A percentile compares a stretch with the other conserved stretches of the same genome.
These are phyloP conservation scores for Pyricularia grisea DNA, from an alignment of 2,329 filamentous ascomycete species.

Conservation along the genomic window DNA sequence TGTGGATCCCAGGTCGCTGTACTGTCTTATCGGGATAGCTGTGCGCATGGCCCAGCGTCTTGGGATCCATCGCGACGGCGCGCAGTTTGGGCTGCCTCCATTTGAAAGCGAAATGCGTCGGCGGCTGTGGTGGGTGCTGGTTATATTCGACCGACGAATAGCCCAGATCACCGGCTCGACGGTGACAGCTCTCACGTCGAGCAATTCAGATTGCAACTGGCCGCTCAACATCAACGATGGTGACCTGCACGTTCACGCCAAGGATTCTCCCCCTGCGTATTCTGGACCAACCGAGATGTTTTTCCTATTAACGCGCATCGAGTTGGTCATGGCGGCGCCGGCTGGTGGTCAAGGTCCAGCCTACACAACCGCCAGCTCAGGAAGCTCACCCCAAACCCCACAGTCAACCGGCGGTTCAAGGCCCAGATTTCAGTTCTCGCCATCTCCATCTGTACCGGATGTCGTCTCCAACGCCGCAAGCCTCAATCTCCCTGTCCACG, in stretches of 20 bases:
- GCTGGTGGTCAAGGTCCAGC: constrained; percentile 7
- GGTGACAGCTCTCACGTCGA: constrained; percentile 43
- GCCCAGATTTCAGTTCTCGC: constrained; percentile 21
- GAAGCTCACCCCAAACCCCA: constrained; percentile 16
- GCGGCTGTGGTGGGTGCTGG: constrained; percentile 64
- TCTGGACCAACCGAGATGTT: constrained; percentile 49
- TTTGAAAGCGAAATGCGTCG: constrained; percentile 64
- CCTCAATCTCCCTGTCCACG: constrained; percentile 36
- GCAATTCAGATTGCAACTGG: constrained; percentile 42
- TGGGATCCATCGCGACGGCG: constrained; percentile 56
- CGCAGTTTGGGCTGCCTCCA: constrained; percentile 36
- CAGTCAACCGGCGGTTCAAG: constrained; percentile 10
- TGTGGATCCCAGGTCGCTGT: constrained; percentile 51
- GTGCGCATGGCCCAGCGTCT: constrained; percentile 60
- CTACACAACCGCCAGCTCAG: constrained; percentile 12
- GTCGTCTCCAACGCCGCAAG: constrained; percentile 38
- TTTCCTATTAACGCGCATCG: constrained; percentile 46
- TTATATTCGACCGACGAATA: constrained; percentile 59
- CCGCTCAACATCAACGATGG: constrained; percentile 55
- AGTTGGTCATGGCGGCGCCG: constrained; percentile 42
- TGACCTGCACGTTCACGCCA: constrained; percentile 47
- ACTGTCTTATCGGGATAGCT: constrained; percentile 54
- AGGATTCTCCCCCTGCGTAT: constrained; percentile 39
- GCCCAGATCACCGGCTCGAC: constrained; percentile 55
- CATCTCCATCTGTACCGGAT: constrained; percentile 29